Percentiles rank a stretch among this genome's conserved stretches.
Evolutionary conservation across 257 asterid species (phyloP).

Genomic region (Solanum chiquidenum): DNA sequence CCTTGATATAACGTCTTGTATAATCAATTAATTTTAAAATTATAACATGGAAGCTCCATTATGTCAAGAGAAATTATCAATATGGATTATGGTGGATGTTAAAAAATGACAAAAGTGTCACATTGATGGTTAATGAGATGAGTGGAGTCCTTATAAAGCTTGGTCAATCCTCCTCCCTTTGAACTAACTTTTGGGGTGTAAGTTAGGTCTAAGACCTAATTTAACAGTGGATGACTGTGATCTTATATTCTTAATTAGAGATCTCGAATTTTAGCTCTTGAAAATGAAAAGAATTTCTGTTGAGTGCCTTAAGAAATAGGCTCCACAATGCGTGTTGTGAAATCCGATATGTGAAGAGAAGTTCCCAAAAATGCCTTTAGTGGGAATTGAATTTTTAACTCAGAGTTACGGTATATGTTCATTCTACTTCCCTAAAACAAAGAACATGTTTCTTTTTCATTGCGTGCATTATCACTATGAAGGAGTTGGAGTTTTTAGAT

Average conservation of each 20-base stretch:
- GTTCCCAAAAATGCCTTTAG: neutral
- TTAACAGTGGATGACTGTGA: neutral
- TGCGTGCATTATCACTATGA: neutral
- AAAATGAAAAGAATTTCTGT: neutral
- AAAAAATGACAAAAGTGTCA: no score
- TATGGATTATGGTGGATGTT: neutral
- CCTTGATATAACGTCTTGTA: neutral
- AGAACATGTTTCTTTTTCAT: neutral
- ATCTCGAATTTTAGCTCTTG: accelerated
- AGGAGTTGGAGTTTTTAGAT: neutral
- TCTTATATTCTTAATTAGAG: neutral
- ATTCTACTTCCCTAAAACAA: neutral
- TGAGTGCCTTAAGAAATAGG: accelerated
- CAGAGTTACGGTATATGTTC: neutral
- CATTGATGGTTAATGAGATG: no score
- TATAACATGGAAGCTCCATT: neutral
- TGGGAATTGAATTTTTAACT: neutral
- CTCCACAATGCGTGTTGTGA: neutral
- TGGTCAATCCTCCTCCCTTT: no score
- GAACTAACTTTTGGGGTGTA: no score
- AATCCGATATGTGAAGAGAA: neutral
- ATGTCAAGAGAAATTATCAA: neutral
- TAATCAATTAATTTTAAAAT: neutral
- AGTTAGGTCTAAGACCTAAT: no score
- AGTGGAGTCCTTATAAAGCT: no score